These are phyloP conservation scores for Chaetomiaceae sp. DNA, from an alignment of 2,329 filamentous ascomycete species.

Conservation along the genomic window DNA sequence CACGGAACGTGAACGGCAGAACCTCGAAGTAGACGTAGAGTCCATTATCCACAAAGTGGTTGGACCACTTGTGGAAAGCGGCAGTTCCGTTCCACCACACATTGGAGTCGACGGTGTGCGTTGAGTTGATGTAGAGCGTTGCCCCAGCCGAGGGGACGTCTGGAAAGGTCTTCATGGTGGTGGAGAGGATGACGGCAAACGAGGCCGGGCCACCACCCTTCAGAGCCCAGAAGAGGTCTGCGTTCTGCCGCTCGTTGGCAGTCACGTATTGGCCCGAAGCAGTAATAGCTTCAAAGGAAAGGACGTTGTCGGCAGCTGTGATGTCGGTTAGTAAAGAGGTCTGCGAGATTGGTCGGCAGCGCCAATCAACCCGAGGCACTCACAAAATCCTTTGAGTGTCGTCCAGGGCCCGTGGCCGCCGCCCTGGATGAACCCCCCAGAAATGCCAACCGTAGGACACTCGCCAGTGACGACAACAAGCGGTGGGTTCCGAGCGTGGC, in stretches of 20 bases:
- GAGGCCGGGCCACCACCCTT: constrained; percentile 49
- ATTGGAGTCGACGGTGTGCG: constrained; percentile 35
- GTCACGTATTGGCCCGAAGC: constrained; percentile 40
- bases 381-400: constrained; percentile 39
- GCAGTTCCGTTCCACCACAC: constrained; percentile 44
- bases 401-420: constrained; percentile 51
- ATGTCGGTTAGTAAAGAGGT: background rate
- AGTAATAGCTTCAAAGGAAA: constrained; percentile 45
- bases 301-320: constrained; percentile 43
- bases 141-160: constrained; percentile 42
- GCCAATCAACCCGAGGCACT: background rate
- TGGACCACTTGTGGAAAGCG: constrained; percentile 43
- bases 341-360: background rate
- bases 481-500: constrained; percentile 35
- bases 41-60: constrained; percentile 39
- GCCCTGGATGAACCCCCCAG: constrained; percentile 56
- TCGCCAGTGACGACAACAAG: constrained; percentile 49
- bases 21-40: constrained; percentile 43
- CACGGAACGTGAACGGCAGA: constrained; percentile 35
- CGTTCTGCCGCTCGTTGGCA: constrained; percentile 40
- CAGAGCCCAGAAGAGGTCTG: constrained; percentile 54
- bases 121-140: constrained; percentile 37
- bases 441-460: constrained; percentile 55
- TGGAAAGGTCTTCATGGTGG: constrained; percentile 47
- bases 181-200: constrained; percentile 47